These are phyloP conservation scores for Lachancea fermentati DNA, from an alignment of 805 yeast species.

Conservation along the genomic window DNA sequence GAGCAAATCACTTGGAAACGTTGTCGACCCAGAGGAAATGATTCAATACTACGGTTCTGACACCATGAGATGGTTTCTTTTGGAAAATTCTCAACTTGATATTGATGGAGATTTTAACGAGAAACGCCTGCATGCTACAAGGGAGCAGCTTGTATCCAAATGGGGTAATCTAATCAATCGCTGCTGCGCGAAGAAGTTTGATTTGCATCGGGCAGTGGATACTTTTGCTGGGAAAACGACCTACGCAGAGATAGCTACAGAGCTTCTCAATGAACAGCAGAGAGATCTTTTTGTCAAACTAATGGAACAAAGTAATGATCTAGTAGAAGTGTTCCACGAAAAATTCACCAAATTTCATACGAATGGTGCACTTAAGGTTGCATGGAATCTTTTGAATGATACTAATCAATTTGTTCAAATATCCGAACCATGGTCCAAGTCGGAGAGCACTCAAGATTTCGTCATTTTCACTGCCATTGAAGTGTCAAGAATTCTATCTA, in stretches of 20 bases:
- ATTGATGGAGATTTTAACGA: constrained; percentile 78
- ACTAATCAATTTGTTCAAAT: constrained; percentile 66
- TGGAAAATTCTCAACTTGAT: constrained; percentile 68
- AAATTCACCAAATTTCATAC: constrained; percentile 45
- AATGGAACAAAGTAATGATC: constrained; percentile 28
- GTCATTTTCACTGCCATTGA: constrained; percentile 66
- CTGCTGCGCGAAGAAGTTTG: constrained; percentile 65
- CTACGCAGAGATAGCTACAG: constrained; percentile 17
- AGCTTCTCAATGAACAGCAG: constrained; percentile 5
- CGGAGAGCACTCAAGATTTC: constrained; percentile 40
- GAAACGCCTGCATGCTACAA: constrained; percentile 41
- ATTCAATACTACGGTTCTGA: constrained; percentile 63
- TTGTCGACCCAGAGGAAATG: constrained; percentile 80
- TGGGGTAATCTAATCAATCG: constrained; percentile 76
- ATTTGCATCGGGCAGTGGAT: constrained; percentile 42
- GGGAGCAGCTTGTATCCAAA: constrained; percentile 72
- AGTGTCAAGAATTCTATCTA: constrained; percentile 57
- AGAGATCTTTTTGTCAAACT: constrained; percentile 28
- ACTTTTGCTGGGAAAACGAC: constrained; percentile 12
- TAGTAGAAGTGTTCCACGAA: constrained; percentile 38
- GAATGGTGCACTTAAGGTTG: constrained; percentile 46
- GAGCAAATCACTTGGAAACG: constrained; percentile 92
- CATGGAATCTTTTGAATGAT: constrained; percentile 54
- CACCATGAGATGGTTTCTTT: constrained; percentile 65
- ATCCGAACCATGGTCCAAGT: constrained; percentile 69